Evolutionary conservation across 1,139 yeast species (phyloP).

Genomic region (Candida glucosophila): DNA sequence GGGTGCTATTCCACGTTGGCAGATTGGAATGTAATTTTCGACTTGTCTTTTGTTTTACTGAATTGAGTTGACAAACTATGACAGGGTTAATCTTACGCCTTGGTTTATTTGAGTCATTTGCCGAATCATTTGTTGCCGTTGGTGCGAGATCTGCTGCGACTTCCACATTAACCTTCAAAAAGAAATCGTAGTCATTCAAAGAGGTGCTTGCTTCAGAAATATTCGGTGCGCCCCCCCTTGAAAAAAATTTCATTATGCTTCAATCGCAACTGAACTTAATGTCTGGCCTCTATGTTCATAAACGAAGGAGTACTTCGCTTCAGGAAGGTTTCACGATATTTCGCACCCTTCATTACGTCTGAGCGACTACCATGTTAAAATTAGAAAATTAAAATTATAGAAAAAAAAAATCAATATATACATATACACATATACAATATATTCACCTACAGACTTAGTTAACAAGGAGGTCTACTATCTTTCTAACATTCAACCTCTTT

Average conservation of each 20-base stretch:
- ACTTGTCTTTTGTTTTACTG: conserved; percentile 19
- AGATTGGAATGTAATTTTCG: conserved; percentile 29
- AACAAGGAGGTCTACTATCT: conserved; percentile 87
- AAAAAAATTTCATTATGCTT: too few species aligned
- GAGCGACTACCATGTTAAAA: background rate
- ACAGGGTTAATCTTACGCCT: conserved; percentile 24
- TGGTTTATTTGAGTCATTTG: conserved; percentile 2
- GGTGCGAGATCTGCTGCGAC: conserved; percentile 33
- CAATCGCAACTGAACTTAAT: too few species aligned
- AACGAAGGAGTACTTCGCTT: too few species aligned
- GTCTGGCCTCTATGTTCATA: too few species aligned
- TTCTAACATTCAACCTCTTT: conserved; percentile 82
- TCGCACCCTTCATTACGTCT: background rate
- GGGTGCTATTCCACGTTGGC: conserved; percentile 39
- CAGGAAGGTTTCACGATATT: too few species aligned
- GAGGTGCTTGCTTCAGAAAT: too few species aligned
- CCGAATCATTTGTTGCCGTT: conserved; percentile 3
- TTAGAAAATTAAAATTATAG: background rate
- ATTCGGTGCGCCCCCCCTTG: too few species aligned
- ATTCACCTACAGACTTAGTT: conserved; percentile 11
- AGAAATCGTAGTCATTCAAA: background rate
- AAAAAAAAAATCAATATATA: background rate
- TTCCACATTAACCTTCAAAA: conserved; percentile 24
- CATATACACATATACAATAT: too few species aligned
- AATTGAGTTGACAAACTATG: conserved; percentile 26